phyloP scores from a whole-genome alignment of 208 protist genomes.

The Wallacemonas rigidus region DNA sequence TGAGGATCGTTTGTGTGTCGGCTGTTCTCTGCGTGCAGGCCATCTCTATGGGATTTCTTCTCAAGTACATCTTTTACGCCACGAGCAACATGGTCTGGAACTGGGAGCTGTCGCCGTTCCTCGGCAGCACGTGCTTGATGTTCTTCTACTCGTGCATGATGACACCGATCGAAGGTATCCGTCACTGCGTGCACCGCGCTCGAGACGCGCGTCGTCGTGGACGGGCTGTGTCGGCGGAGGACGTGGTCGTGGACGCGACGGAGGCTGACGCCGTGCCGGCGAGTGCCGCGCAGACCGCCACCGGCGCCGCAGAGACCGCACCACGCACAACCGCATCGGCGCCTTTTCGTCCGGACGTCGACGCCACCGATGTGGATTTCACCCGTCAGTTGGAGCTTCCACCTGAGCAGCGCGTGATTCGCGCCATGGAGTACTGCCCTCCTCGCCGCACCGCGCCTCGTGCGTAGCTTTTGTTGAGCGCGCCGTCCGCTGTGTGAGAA shows the following conservation, averaged over 20 bases:
- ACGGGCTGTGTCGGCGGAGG: constrained; percentile 8
- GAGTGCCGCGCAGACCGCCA: no score
- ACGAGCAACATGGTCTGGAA: constrained; percentile 66
- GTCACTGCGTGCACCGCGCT: neutral
- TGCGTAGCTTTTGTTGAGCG: no score
- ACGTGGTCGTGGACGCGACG: neutral
- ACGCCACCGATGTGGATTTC: constrained; percentile 30
- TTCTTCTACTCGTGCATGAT: constrained; percentile 28
- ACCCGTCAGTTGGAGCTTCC: constrained; percentile 36
- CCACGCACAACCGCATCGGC: no score
- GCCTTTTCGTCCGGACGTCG: neutral
- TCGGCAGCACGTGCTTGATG: constrained; percentile 51
- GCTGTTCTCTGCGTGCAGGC: constrained; percentile 46
- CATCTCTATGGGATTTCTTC: constrained; percentile 52
- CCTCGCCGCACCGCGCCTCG: constrained; percentile 16
- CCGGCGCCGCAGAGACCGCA: no score
- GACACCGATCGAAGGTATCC: neutral
- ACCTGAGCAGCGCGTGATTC: constrained; percentile 54
- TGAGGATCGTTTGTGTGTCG: constrained; percentile 33
- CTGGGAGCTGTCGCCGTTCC: constrained; percentile 71
- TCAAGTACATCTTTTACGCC: constrained; percentile 69
- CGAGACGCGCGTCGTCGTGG: neutral
- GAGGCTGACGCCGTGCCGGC: neutral
- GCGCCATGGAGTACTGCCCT: constrained; percentile 63
- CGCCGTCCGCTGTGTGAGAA: no score